A percentile compares a stretch with the other conserved stretches of the same genome.
Evolutionary conservation across 768 basidiomycete species (phyloP).

Genomic region (Pleurotus eryngii): DNA sequence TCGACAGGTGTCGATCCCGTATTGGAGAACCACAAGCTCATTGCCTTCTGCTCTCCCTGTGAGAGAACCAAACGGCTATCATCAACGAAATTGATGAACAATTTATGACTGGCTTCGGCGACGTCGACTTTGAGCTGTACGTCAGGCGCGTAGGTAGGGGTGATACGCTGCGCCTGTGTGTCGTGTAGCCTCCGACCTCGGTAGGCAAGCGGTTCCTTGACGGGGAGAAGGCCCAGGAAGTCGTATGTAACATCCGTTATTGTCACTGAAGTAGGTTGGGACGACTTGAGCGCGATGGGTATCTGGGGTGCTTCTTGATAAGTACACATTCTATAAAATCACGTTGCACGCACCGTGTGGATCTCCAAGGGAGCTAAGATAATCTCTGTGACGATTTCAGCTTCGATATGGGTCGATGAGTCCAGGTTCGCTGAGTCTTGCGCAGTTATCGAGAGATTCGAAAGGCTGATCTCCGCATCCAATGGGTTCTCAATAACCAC

Average conservation of each 20-base stretch:
- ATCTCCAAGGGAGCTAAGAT: constrained; percentile 59
- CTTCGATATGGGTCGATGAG: constrained; percentile 41
- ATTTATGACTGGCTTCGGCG: constrained; percentile 59
- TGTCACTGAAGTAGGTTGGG: constrained; percentile 46
- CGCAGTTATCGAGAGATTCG: constrained; percentile 56
- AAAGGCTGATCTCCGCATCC: constrained; percentile 67
- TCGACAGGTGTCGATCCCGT: constrained; percentile 53
- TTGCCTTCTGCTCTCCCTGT: constrained; percentile 64
- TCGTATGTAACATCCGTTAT: constrained; percentile 60
- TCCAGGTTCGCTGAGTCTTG: constrained; percentile 34
- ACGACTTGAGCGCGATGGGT: constrained; percentile 58
- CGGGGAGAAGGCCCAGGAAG: constrained; percentile 73
- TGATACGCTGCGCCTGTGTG: constrained; percentile 67
- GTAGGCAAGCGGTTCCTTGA: constrained; percentile 59
- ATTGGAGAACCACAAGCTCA: constrained; percentile 64
- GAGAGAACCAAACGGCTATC: constrained; percentile 49
- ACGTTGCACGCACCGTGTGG: constrained; percentile 47
- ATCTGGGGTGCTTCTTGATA: constrained; percentile 37
- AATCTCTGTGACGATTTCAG: constrained; percentile 62
- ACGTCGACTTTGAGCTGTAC: constrained; percentile 57
- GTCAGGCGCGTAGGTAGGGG: constrained; percentile 71
- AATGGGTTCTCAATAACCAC: constrained; percentile 68
- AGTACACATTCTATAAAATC: neutral
- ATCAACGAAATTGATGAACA: constrained; percentile 55
- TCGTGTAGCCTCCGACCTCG: constrained; percentile 78